Percentiles rank a stretch among this genome's conserved stretches.
Evolutionary conservation across 2,329 filamentous ascomycete species (phyloP).

Genomic region (Colletotrichum ledebouriae): DNA sequence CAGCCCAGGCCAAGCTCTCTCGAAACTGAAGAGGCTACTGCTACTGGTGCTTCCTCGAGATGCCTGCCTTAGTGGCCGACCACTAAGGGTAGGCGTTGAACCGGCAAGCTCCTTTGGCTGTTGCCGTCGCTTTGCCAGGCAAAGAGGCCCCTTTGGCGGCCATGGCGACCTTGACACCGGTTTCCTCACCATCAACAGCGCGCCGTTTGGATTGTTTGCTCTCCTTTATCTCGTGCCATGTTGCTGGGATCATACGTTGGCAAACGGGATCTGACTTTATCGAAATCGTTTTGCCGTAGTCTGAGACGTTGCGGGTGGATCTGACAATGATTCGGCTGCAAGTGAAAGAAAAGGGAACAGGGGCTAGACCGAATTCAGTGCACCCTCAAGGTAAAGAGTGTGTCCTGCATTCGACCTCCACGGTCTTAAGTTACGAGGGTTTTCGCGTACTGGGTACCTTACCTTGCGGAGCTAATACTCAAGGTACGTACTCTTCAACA

Average conservation of each 20-base stretch:
- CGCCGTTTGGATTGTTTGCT: constrained; percentile 27
- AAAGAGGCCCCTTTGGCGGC: constrained; percentile 15
- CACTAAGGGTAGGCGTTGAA: constrained; percentile 22
- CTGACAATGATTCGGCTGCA: constrained; percentile 27
- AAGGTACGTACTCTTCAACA: background rate
- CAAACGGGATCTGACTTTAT: constrained; percentile 37
- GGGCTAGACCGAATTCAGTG: constrained; percentile 9
- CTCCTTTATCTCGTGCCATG: constrained; percentile 29
- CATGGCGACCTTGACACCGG: constrained; percentile 32
- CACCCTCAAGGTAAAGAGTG: constrained; percentile 8
- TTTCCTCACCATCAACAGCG: constrained; percentile 16
- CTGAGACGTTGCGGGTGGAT: constrained; percentile 34
- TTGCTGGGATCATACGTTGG: constrained; percentile 6
- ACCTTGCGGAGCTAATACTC: background rate
- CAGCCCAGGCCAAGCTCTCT: constrained; percentile 29
- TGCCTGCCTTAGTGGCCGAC: constrained; percentile 3
- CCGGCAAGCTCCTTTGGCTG: constrained; percentile 8
- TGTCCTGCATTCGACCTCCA: constrained; percentile 4
- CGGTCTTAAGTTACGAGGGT: background rate
- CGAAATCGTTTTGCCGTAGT: constrained; percentile 29
- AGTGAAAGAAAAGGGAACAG: constrained; percentile 23
- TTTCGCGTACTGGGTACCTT: background rate
- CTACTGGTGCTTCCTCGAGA: background rate
- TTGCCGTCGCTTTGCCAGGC: constrained; percentile 21
- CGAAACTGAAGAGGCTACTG: background rate